A percentile compares a stretch with the other conserved stretches of the same genome.
These are phyloP conservation scores for Trichoderma parareesei DNA, from an alignment of 495 filamentous ascomycete genomes.

Conservation along the genomic window DNA sequence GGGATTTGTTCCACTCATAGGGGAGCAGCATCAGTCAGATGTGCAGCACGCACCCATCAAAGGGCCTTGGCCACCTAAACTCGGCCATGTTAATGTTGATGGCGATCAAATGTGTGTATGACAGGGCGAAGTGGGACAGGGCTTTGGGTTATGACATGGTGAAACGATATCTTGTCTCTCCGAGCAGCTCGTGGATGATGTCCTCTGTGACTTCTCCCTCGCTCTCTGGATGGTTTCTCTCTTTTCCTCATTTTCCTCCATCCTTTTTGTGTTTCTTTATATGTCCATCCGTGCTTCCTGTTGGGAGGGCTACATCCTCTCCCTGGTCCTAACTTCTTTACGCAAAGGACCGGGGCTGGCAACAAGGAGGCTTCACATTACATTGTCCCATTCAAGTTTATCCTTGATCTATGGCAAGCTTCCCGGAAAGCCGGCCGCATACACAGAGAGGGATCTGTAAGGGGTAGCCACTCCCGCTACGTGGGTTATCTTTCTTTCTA, in stretches of 20 bases:
- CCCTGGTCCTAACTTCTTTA: background rate
- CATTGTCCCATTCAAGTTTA: background rate
- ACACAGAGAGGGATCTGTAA: background rate
- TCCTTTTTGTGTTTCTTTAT: background rate
- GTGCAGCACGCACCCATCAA: background rate
- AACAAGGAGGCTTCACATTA: background rate
- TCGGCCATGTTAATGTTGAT: too few species aligned
- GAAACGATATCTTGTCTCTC: background rate
- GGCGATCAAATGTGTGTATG: background rate
- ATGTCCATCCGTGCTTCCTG: background rate
- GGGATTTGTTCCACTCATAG: conserved; percentile 96
- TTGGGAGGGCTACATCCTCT: conserved; percentile 6
- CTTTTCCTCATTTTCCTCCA: background rate
- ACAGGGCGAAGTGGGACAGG: background rate
- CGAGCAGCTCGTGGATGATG: background rate
- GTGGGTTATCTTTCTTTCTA: conserved; percentile 5
- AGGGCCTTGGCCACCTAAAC: too few species aligned
- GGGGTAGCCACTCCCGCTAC: background rate
- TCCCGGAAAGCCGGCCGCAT: background rate
- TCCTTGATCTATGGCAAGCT: background rate
- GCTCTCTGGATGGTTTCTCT: background rate
- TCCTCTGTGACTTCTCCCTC: background rate
- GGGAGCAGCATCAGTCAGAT: background rate
- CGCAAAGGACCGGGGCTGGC: background rate
- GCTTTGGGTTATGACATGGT: conserved; percentile 5